Evolutionary conservation across 2,329 filamentous ascomycete species (phyloP).

Genomic region (Fusarium sp.): DNA sequence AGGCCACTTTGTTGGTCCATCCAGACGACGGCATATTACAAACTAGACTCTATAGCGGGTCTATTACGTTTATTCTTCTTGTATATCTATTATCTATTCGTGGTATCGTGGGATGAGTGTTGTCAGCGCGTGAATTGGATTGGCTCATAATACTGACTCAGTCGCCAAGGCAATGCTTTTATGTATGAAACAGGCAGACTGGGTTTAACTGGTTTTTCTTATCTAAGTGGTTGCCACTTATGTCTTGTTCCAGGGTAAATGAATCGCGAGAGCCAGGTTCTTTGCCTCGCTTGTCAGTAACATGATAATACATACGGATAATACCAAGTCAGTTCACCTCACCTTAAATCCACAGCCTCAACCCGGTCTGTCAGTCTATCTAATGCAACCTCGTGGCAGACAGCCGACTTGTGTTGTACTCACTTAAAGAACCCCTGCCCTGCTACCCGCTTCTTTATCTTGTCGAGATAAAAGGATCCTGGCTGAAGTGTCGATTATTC

Average conservation of each 20-base stretch:
- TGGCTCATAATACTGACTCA: conserved; percentile 9
- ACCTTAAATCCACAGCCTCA: neutral
- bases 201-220: neutral
- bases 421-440: neutral
- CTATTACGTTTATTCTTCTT: neutral
- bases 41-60: conserved; percentile 2
- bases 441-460: neutral
- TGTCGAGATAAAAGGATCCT: neutral
- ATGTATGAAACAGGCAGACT: neutral
- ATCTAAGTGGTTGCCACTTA: neutral
- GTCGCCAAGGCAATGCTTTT: conserved; percentile 1
- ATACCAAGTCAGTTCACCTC: neutral
- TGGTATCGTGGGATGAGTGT: neutral
- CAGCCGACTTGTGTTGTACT: neutral
- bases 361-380: neutral
- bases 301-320: neutral
- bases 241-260: neutral
- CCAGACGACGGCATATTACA: neutral
- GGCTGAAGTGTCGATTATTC: neutral
- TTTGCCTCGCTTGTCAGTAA: neutral
- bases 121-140: neutral
- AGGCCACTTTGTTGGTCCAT: neutral
- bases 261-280: conserved; percentile 1
- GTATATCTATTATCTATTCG: neutral
- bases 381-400: neutral